These are phyloP conservation scores for Kuraishia cidri DNA, from an alignment of 805 yeast genomes.

Conservation along the genomic window DNA sequence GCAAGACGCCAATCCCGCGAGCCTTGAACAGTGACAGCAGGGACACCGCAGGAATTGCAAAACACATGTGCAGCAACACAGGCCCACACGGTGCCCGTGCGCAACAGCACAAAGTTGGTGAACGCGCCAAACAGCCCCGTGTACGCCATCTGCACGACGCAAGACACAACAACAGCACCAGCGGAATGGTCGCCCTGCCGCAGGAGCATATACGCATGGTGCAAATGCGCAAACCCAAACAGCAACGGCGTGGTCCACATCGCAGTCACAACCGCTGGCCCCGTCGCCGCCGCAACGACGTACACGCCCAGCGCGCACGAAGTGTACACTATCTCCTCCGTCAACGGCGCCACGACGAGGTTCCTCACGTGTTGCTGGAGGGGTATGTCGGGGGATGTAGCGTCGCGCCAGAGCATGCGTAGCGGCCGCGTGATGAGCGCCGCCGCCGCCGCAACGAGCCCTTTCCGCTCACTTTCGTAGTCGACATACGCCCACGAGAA, in stretches of 20 bases:
- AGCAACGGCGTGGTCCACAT: slow-evolving; percentile 44
- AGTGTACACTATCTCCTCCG: slow-evolving; percentile 72
- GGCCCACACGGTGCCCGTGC: slow-evolving; percentile 45
- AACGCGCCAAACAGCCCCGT: slow-evolving; percentile 68
- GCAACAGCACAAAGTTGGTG: slow-evolving; percentile 47
- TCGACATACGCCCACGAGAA: no score
- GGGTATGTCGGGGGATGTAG: no score
- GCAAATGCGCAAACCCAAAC: slow-evolving; percentile 74
- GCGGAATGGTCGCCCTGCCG: slow-evolving; percentile 14
- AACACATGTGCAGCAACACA: slow-evolving; percentile 50
- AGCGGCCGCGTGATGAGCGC: no score
- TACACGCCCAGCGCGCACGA: no score
- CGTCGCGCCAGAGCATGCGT: no score
- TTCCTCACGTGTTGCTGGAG: slow-evolving; percentile 37
- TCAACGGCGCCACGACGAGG: slow-evolving; percentile 60
- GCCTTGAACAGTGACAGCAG: slow-evolving; percentile 20
- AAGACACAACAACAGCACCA: slow-evolving; percentile 22
- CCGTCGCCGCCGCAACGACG: not conserved
- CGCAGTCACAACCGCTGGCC: slow-evolving; percentile 5
- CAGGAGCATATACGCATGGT: slow-evolving; percentile 53
- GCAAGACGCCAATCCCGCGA: slow-evolving; percentile 13
- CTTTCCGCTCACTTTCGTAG: no score
- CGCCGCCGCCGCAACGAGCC: no score
- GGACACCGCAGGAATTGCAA: slow-evolving; percentile 70
- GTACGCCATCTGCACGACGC: slow-evolving; percentile 47